Base-by-base conservation (phyloP, 768 basidiomycete species). In the Rhodotorula toruloides region DNA sequence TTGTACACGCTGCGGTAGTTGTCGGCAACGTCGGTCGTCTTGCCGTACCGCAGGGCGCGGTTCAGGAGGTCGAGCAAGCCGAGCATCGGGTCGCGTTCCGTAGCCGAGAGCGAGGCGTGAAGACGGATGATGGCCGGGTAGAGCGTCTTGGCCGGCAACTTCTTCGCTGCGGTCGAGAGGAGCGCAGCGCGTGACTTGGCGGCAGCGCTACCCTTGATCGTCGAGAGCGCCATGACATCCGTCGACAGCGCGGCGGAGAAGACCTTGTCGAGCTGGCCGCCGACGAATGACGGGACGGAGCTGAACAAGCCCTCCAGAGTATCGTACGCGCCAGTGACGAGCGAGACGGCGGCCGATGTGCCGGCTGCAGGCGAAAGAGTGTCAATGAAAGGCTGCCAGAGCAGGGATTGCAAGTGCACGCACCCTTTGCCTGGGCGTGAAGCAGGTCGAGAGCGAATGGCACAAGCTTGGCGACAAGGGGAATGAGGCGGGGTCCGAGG, bases 401-500 rank as follows among this genome's bases (percentile, higher is more conserved):
- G 27, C 29, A 37, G 50, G 19, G 50, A 43, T n/a, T n/a, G n/a
- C 8, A 29, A 48, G 5, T 12, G 11, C 22, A 36, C 63, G 32
- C 31, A 65, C 68, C 59, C 40, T 49, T 37, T 2, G 70, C 70
- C 50, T 71, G 61, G 44, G 49, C 47, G 46, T 52, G 43, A 19
- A 72, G 61, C 6, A 69, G 48, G 16, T 72, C 69, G 61, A 64
- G 57, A 17, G 73, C 66, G 58, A 85, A 81, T 9, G 84, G 77
- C 22, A 88, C 82, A 52, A 93, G 83, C 21, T 84, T 82, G 58
- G 84, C 84, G 78, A 96, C 87, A 77, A 85, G 82, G 9, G 94
- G 91, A 55, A 99, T 91, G 55, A 91, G 81, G 0, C 94, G 86
- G 17, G 93, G 90, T 0, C 90, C 91, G 29, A 97, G 83, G 52